phyloP scores from a whole-genome alignment of 106 monocot genomes.

The Acorus calamus region DNA sequence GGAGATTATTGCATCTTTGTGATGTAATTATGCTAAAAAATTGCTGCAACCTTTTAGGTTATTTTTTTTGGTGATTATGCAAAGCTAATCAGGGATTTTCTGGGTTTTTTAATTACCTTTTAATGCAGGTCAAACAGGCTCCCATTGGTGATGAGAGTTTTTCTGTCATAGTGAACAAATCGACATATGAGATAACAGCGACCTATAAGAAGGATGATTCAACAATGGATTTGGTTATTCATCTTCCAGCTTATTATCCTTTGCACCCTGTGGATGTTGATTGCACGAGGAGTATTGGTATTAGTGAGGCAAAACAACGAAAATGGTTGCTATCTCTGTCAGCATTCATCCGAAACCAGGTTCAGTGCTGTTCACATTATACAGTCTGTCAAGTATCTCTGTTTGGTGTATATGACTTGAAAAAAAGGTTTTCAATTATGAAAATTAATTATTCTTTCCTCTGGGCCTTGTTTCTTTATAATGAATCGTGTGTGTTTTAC shows the following conservation, averaged over 20 bases:
- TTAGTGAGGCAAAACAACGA: constrained; percentile 85
- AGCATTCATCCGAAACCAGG: constrained; percentile 95
- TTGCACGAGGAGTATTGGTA: constrained; percentile 81
- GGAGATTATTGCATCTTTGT: too few relatives aligned
- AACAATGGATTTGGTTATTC: constrained; percentile 94
- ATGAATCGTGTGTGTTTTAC: too few relatives aligned
- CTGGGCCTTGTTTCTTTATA: too few relatives aligned
- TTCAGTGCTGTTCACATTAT: constrained; percentile 5
- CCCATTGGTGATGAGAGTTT: constrained; percentile 75
- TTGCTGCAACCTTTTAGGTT: too few relatives aligned
- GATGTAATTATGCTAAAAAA: too few relatives aligned
- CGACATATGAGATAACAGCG: constrained; percentile 81
- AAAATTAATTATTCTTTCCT: too few relatives aligned
- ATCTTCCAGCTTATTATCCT: constrained; percentile 76
- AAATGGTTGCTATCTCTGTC: constrained; percentile 95
- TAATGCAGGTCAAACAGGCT: constrained; percentile 66
- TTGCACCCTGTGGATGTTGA: constrained; percentile 90
- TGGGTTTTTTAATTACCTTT: too few relatives aligned
- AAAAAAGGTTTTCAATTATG: too few relatives aligned
- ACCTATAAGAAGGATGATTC: constrained; percentile 98
- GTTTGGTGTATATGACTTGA: too few relatives aligned
- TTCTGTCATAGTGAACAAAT: constrained; percentile 72
- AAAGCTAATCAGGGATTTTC: too few relatives aligned
- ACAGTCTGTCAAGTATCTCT: too few relatives aligned
- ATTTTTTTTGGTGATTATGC: too few relatives aligned